Base-by-base conservation (phyloP, 129 eudicot genomes). In the Smallanthus sonchifolius region DNA sequence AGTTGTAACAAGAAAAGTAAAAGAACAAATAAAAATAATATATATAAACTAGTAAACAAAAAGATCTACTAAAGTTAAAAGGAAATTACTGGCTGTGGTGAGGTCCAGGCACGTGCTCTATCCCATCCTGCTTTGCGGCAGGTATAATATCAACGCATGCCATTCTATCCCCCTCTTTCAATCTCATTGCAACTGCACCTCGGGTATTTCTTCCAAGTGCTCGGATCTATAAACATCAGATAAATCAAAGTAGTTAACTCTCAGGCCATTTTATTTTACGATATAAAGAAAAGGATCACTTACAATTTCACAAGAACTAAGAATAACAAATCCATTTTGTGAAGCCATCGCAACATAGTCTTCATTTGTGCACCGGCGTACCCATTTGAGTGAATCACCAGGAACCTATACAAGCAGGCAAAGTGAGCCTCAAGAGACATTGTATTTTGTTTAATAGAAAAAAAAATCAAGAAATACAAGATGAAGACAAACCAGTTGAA, bases 291-390 rank as follows among this genome's bases (percentile, higher is more conserved):
- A 48, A 45, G 47, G 4, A 60, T 36, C 7, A 75, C 96, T 83
- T 85, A 95, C 99, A 52, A 49, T 85, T 35, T 81, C 96, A 79
- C 99, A 88, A 42, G 94, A 85, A 67, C 87, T 85, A 79, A 95
- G 79, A 65, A 91, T 87, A 77, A 91, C 96, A 84, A 85, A 71
- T 67, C 99, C 99, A 44, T 91, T 91, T 67, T 91, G 94, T 52
- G 99, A 95, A 74, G 99, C 99, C 97, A 95, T 95, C 63, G 97
- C 99, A 65, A 95, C 91, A 82, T 80, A 81, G 70, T 95, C 97
- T 78, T 85, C 89, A 79, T 95, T 91, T 39, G 94, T 79, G 81
- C 99, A 95, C 65, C 80, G 84, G 16, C 90, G 86, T 39, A 95
- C 99, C 99, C 99, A 95, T 81, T 87, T 95, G 16, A 95, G 87